Percentiles rank a stretch among this genome's conserved stretches.
These are phyloP conservation scores for Dorcoceras hygrometricum DNA, from an alignment of 257 asterid genomes.

Conservation along the genomic window DNA sequence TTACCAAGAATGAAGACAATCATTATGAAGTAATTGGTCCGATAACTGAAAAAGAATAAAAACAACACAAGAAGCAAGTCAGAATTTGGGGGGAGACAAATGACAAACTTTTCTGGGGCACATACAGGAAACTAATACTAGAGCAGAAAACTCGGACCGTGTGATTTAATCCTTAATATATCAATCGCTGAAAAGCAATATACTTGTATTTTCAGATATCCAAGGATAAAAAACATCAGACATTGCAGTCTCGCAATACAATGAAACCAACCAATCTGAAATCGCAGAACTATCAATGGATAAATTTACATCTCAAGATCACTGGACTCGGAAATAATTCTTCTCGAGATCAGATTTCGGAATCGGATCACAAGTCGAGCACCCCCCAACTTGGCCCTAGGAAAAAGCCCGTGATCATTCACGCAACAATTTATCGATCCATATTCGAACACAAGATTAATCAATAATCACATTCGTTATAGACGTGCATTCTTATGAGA, in stretches of 20 bases:
- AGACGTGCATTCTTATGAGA: not conserved
- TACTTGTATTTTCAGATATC: not conserved
- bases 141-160: not conserved
- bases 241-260: not conserved
- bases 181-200: not conserved
- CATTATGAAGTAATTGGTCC: slow-evolving; percentile 92
- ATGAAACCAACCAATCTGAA: not conserved
- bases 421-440: not conserved
- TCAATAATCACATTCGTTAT: not conserved
- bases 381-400: no score
- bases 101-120: not conserved
- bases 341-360: not conserved
- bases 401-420: not conserved
- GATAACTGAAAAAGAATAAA: slow-evolving; percentile 53
- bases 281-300: not conserved
- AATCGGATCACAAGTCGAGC: not conserved
- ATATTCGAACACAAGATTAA: not conserved
- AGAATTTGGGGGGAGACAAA: not conserved
- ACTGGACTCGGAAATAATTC: not conserved
- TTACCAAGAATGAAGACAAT: slow-evolving; percentile 77
- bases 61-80: not conserved
- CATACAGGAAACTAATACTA: not conserved
- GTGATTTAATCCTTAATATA: not conserved
- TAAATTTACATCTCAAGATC: not conserved
- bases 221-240: not conserved